These are phyloP conservation scores for Fusarium sp. DNA, from an alignment of 2,329 filamentous ascomycete species.

Conservation along the genomic window DNA sequence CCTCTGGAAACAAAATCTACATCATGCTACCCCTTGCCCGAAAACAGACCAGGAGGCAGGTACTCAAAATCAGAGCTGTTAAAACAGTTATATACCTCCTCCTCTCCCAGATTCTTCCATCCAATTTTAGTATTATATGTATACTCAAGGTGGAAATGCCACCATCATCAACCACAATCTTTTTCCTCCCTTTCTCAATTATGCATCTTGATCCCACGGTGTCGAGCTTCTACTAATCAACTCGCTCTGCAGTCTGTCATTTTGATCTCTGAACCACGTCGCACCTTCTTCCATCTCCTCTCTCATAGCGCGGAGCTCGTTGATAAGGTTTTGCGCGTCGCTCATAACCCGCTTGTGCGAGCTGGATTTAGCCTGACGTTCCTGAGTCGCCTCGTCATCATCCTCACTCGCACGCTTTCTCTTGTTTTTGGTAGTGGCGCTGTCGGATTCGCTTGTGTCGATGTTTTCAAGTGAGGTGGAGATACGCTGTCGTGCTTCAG, in stretches of 20 bases:
- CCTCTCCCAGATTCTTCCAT: slow-evolving; percentile 39
- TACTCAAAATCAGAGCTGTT: slow-evolving; percentile 31
- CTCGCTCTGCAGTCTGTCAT: slow-evolving; percentile 55
- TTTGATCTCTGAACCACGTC: slow-evolving; percentile 61
- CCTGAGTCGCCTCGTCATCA: slow-evolving; percentile 27
- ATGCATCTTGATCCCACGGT: slow-evolving; percentile 51
- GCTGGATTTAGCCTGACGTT: slow-evolving; percentile 36
- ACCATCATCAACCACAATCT: neutral
- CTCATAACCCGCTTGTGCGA: slow-evolving; percentile 56
- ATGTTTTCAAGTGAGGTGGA: slow-evolving; percentile 40
- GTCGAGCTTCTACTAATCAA: slow-evolving; percentile 49
- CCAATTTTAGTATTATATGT: slow-evolving; percentile 40
- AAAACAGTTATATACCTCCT: slow-evolving; percentile 17
- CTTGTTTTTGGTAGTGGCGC: slow-evolving; percentile 44
- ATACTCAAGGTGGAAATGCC: slow-evolving; percentile 32
- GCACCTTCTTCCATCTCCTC: slow-evolving; percentile 59
- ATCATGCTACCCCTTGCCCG: slow-evolving; percentile 17
- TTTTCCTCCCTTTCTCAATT: slow-evolving; percentile 12
- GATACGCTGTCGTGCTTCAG: slow-evolving; percentile 27
- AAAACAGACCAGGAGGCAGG: slow-evolving; percentile 22
- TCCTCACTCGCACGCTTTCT: slow-evolving; percentile 49
- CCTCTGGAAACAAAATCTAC: slow-evolving; percentile 19
- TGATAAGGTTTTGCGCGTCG: slow-evolving; percentile 54
- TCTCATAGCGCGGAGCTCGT: slow-evolving; percentile 56
- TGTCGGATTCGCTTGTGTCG: slow-evolving; percentile 18